Conservation (phyloP, 495 filamentous ascomycete species). For the Xylaria sp. region DNA sequence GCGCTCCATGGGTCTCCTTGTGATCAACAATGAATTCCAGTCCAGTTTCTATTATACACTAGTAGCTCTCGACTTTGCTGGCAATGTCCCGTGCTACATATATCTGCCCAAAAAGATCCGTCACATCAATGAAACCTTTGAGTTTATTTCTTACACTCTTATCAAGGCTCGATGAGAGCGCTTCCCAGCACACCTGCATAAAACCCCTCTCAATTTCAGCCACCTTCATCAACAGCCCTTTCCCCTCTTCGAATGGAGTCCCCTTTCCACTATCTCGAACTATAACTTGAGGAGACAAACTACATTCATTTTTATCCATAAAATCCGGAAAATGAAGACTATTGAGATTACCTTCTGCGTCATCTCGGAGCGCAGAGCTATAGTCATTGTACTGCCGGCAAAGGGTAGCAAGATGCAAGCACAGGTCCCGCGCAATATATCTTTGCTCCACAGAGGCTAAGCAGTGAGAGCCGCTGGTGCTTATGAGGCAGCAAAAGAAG, state of each 20-base stretch:
- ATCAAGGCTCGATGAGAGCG: neutral
- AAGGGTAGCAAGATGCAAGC: neutral
- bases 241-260: neutral
- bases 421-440: neutral
- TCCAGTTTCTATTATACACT: too few species aligned
- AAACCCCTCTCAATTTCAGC: neutral
- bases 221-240: neutral
- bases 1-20: too few species aligned
- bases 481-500: neutral
- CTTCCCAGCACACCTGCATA: neutral
- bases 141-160: neutral
- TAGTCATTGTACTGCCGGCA: conserved; percentile 4
- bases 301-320: neutral
- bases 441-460: neutral
- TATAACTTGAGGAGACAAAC: neutral
- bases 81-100: neutral
- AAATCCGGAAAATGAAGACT: neutral
- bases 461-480: neutral
- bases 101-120: neutral
- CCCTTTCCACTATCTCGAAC: too few species aligned
- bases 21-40: too few species aligned
- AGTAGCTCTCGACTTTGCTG: too few species aligned
- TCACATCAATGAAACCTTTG: neutral
- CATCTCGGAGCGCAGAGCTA: neutral
- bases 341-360: neutral